Evolutionary conservation across 495 filamentous ascomycete species (phyloP).

Genomic region (Podospora fimiseda): DNA sequence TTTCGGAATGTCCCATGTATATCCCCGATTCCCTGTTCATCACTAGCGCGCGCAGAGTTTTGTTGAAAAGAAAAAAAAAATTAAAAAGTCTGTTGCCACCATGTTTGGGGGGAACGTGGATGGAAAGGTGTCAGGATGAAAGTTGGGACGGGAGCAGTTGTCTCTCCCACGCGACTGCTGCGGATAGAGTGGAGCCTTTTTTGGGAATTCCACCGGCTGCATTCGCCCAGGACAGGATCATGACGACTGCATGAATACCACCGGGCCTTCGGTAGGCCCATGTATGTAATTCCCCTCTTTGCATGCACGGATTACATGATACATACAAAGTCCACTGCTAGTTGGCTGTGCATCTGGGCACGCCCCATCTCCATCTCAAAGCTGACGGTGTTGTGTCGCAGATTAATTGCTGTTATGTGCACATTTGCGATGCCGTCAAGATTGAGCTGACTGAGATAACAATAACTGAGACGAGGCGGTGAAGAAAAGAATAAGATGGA

Average conservation of each 20-base stretch:
- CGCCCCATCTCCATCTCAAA: background rate
- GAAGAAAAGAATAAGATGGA: background rate
- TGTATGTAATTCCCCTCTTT: background rate
- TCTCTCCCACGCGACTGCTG: too few species aligned
- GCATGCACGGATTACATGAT: background rate
- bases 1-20: too few species aligned
- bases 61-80: too few species aligned
- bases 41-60: too few species aligned
- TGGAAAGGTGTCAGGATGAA: background rate
- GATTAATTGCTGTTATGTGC: background rate
- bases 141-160: too few species aligned
- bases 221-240: background rate
- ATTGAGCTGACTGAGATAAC: background rate
- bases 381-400: background rate
- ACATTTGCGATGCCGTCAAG: background rate
- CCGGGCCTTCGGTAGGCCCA: too few species aligned
- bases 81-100: too few species aligned
- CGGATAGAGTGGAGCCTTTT: background rate
- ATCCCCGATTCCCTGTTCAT: too few species aligned
- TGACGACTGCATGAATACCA: constrained; percentile 3
- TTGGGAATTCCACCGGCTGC: background rate
- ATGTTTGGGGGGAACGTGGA: background rate
- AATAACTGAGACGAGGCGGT: background rate
- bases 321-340: background rate
- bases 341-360: background rate